Conservation (phyloP, 108 stramenopile genomes). For the Nitzschia palea region DNA sequence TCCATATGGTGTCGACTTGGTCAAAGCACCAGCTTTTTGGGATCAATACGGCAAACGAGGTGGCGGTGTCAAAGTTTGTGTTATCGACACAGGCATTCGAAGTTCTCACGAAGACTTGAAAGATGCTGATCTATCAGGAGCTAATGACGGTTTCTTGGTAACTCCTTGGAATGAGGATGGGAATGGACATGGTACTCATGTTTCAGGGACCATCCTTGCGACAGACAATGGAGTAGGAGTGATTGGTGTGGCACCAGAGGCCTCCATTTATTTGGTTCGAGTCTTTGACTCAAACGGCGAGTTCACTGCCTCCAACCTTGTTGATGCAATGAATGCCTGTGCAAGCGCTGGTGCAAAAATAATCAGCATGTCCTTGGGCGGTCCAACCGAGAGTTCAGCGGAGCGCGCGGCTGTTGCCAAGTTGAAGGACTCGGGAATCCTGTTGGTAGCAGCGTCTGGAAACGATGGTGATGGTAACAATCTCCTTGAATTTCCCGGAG, state of each 20-base stretch:
- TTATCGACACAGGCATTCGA: slow-evolving; percentile 51
- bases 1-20: slow-evolving; percentile 17
- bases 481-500: slow-evolving; percentile 42
- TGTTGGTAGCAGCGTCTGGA: slow-evolving; percentile 56
- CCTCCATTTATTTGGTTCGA: slow-evolving; percentile 34
- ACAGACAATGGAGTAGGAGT: slow-evolving; percentile 45
- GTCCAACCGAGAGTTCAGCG: background rate
- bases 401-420: slow-evolving; percentile 15
- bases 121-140: background rate
- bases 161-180: slow-evolving; percentile 18
- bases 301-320: slow-evolving; percentile 20
- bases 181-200: slow-evolving; percentile 48
- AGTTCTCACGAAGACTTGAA: slow-evolving; percentile 39
- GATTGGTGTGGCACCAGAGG: slow-evolving; percentile 40
- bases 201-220: slow-evolving; percentile 63
- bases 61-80: slow-evolving; percentile 38
- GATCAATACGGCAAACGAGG: background rate
- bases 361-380: slow-evolving; percentile 48
- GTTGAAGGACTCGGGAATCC: slow-evolving; percentile 40
- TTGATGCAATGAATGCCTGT: slow-evolving; percentile 38
- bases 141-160: background rate
- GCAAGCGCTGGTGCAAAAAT: slow-evolving; percentile 37
- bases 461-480: slow-evolving; percentile 33
- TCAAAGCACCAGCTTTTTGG: slow-evolving; percentile 19
- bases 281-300: slow-evolving; percentile 24